Conservation (phyloP, 2,329 filamentous ascomycete species). For the Pseudogymnoascus pannorum region DNA sequence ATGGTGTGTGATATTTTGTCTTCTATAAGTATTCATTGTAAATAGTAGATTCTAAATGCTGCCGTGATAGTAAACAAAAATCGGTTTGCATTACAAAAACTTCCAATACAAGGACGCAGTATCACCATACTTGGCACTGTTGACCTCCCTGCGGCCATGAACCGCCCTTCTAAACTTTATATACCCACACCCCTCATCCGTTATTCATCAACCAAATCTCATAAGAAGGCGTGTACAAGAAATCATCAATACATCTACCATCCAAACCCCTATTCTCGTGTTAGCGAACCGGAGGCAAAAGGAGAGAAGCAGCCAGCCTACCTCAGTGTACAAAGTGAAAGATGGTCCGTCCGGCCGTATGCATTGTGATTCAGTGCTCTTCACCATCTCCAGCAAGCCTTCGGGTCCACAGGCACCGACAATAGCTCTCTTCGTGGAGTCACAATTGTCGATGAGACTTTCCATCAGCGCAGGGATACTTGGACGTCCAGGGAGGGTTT, state of each 20-base stretch:
- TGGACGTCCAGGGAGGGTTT: slow-evolving; percentile 32
- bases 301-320: neutral
- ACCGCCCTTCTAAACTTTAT: neutral
- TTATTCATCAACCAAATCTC: neutral
- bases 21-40: neutral
- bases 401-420: slow-evolving; percentile 44
- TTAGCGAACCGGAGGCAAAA: neutral
- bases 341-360: slow-evolving; percentile 39
- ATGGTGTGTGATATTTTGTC: neutral
- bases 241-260: neutral
- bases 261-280: neutral
- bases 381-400: slow-evolving; percentile 37
- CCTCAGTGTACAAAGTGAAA: slow-evolving; percentile 44
- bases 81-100: neutral
- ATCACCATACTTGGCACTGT: neutral
- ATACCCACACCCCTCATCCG: neutral
- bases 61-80: neutral
- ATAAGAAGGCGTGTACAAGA: neutral
- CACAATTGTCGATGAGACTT: slow-evolving; percentile 30
- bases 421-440: slow-evolving; percentile 33
- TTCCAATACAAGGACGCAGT: neutral
- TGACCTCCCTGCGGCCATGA: neutral
- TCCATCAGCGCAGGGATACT: slow-evolving; percentile 35
- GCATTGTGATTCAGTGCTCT: slow-evolving; percentile 37
- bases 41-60: neutral